Evolutionary conservation across 176 grass and related monocot genomes (phyloP).

Genomic region (Carex littledalei): DNA sequence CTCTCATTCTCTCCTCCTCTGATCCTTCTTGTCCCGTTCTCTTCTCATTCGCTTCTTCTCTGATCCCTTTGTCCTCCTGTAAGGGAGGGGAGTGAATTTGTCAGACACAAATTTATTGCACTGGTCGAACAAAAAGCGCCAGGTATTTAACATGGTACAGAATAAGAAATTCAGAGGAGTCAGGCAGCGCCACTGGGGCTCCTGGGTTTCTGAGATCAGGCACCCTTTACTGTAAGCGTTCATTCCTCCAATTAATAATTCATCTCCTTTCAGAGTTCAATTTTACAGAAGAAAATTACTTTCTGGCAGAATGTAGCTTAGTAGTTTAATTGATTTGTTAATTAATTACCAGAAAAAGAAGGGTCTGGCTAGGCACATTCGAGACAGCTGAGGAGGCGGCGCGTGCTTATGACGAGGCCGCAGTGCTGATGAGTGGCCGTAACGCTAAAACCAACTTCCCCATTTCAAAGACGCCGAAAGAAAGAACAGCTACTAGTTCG

Average conservation of each 20-base stretch:
- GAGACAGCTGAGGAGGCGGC: conserved; percentile 99
- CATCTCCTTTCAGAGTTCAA: background rate
- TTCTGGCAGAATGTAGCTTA: conserved; percentile 19
- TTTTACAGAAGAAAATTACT: conserved; percentile 8
- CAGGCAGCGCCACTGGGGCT: conserved; percentile 99
- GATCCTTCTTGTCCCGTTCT: background rate
- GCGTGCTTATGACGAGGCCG: conserved; percentile 91
- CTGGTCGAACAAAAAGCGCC: background rate
- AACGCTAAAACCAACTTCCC: conserved; percentile 99
- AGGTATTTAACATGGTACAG: conserved; percentile 62
- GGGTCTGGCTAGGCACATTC: conserved; percentile 99
- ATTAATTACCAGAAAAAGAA: conserved; percentile 67
- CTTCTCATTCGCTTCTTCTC: conserved; percentile 37
- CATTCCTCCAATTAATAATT: conserved; percentile 9
- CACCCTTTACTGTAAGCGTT: conserved; percentile 91
- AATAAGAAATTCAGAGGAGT: conserved; percentile 99
- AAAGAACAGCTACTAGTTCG: conserved; percentile 9
- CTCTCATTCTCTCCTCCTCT: background rate
- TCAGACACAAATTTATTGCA: background rate
- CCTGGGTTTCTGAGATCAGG: conserved; percentile 99
- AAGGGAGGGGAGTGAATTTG: background rate
- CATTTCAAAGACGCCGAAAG: conserved; percentile 25
- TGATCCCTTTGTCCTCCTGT: conserved; percentile 28
- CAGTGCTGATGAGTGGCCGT: conserved; percentile 94
- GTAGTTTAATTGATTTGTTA: background rate